Evolutionary conservation across 257 asterid species (phyloP).

Genomic region (Cruciata laevipes): DNA sequence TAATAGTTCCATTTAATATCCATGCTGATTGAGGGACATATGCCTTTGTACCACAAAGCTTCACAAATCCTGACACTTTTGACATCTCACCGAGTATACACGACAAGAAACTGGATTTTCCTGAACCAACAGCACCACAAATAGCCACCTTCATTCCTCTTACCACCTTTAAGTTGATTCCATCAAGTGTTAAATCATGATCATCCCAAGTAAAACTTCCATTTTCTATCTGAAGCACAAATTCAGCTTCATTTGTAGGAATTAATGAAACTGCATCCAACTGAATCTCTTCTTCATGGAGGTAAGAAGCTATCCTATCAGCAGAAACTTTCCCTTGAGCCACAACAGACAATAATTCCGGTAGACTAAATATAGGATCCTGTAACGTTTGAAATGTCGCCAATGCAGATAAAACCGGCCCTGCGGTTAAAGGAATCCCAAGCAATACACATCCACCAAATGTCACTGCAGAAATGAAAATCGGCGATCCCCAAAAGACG

Average conservation of each 20-base stretch:
- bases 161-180: constrained; percentile 47
- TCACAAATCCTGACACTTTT: constrained; percentile 63
- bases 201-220: constrained; percentile 71
- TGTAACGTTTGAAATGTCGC: constrained; percentile 96
- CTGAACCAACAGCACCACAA: constrained; percentile 95
- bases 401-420: constrained; percentile 75
- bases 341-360: constrained; percentile 69
- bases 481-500: constrained; percentile 89
- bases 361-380: constrained; percentile 86
- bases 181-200: constrained; percentile 45
- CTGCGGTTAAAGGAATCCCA: constrained; percentile 94
- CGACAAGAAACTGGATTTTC: constrained; percentile 83
- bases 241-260: constrained; percentile 31
- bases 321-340: constrained; percentile 95
- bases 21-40: constrained; percentile 89
- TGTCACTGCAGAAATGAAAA: constrained; percentile 73
- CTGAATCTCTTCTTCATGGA: constrained; percentile 73
- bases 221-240: constrained; percentile 52
- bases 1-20: constrained; percentile 72
- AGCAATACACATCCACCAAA: constrained; percentile 77
- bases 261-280: constrained; percentile 45
- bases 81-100: constrained; percentile 89
- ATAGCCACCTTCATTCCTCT: constrained; percentile 93
- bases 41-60: constrained; percentile 71
- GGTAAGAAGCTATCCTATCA: constrained; percentile 71